A percentile compares a stretch with the other conserved stretches of the same genome.
Evolutionary conservation across 371 early-diverging fungal genomes (phyloP).

Genomic region (Mucor circinelloides): DNA sequence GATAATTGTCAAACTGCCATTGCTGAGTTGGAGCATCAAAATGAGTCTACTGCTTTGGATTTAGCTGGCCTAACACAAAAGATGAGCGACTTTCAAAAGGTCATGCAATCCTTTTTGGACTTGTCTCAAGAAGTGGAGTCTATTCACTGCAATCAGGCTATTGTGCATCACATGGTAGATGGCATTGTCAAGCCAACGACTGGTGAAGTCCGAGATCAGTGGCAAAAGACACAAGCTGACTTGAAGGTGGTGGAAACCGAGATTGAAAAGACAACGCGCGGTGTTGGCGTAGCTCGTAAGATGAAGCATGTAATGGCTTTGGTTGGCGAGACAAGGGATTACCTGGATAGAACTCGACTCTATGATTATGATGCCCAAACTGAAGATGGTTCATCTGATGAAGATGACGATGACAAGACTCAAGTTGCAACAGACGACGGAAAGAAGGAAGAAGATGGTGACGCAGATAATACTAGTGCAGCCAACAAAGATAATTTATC

Average conservation of each 20-base stretch:
- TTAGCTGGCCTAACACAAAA: constrained; percentile 28
- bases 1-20: constrained; percentile 34
- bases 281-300: constrained; percentile 33
- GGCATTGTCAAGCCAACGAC: background rate
- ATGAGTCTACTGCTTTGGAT: constrained; percentile 25
- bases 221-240: constrained; percentile 10
- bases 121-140: constrained; percentile 13
- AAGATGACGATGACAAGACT: constrained; percentile 9
- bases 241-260: constrained; percentile 5
- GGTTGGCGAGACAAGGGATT: constrained; percentile 41
- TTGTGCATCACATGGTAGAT: background rate
- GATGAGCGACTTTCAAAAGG: constrained; percentile 28
- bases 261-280: constrained; percentile 23
- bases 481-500: background rate
- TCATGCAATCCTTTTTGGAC: constrained; percentile 31
- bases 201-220: constrained; percentile 13
- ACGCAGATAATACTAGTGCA: background rate
- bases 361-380: constrained; percentile 3
- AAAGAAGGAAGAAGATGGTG: background rate
- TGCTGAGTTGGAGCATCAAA: background rate
- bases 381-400: background rate
- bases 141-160: background rate
- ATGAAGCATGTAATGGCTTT: constrained; percentile 39
- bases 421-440: background rate
- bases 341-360: constrained; percentile 5